Base-by-base conservation (phyloP, 2,329 filamentous ascomycete genomes). In the Waltergamsia citrina region DNA sequence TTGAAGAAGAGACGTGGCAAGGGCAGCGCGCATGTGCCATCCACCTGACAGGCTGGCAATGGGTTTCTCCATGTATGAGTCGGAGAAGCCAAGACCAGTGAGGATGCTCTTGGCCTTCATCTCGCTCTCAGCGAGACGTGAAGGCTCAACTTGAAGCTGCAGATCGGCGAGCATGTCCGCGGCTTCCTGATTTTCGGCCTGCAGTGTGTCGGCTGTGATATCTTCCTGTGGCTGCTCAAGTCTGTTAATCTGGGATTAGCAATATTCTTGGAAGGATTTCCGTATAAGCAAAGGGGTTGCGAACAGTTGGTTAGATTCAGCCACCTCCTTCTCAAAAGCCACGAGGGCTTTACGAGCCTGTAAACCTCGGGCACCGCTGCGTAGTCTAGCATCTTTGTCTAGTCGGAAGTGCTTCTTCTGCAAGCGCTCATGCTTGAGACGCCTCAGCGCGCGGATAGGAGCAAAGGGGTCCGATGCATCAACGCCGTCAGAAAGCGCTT, bases 311-410 rank as follows among this genome's bases (percentile, higher is more conserved):
- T 64, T 56, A 1, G 74, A 79, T 29, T 75, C 69, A 9, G 72
- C 67, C 3, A 85, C 65, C 12, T 70, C 69, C 41, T 77, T 78
- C 48, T 93, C 85, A 19, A 78, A 71, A 4, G 71, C 70, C 32
- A 77, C 74, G 14, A 92, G 56, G 2, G 78, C 73, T 46, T 92
- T 90, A n/a, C 85, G 67, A 0, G 85, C 85, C 39, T 81, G 71
- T 50, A 82, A 61, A 0, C 86, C 86, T 27, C 85, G 63, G 2
- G 82, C 72, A 22, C 86, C 85, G 47, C 84, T 90, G 33, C 84
- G 67, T 26, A 86, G 59, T 27, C 75, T 67, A 7, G 85, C 84
- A 48, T 85, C 78, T 43, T 87, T 84, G 47, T 85, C 78, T 1
- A 78, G 69, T 15, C 78, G 68, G 36, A 82, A 84, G 4, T 87